Evolutionary conservation across 2,329 filamentous ascomycete species (phyloP), one percentile per base, ranked within the genome.

Genomic region (Alternaria angustiovoidea): DNA sequence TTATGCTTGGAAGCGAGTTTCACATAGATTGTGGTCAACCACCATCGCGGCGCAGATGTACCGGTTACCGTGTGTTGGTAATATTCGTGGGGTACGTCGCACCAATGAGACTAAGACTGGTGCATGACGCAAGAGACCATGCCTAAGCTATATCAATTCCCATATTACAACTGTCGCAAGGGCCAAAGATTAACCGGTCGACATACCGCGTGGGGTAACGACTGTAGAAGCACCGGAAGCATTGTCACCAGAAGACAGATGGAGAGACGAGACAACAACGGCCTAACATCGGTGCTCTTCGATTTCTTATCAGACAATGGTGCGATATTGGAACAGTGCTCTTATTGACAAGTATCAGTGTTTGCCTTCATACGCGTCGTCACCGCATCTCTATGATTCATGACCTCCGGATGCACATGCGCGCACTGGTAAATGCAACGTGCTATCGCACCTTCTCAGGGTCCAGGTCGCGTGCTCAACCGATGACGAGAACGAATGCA

Each of bases 1-100:
- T 42, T 28, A 22, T 36, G 22, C 43, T 24, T 56, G 48, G 47
- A 55, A 58, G 54, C 61, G 51, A 61, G 14, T 61, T 30, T 52
- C 58, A 56, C 16, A 12, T 61, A 61, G 11, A 56, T 32, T 54
- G 34, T 34, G 16, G 30, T 44, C 18, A 20, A 32, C 48, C 52
- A 42, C 51, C 32, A 46, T 24, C 46, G 32, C 52, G 52, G 52
- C 39, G 32, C 44, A 38, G 14, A 44, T 54, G 32, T 54, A 47
- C 30, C 41, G 52, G 34, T 20, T 20, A 12, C 49, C n/a, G 34
- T 30, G 11, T 41, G 16, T n/a, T 36, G 46, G 24, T 32, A 32
- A 49, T 20, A 22, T 16, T 26, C 32, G 20, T 54, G 56, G 52
- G 52, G 22, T 47, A 20, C 9, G 38, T 26, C 18, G 32, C 43